A percentile compares a stretch with the other conserved stretches of the same genome.
phyloP scores from a whole-genome alignment of 768 basidiomycete species.

The Boletus rubroflammeus region DNA sequence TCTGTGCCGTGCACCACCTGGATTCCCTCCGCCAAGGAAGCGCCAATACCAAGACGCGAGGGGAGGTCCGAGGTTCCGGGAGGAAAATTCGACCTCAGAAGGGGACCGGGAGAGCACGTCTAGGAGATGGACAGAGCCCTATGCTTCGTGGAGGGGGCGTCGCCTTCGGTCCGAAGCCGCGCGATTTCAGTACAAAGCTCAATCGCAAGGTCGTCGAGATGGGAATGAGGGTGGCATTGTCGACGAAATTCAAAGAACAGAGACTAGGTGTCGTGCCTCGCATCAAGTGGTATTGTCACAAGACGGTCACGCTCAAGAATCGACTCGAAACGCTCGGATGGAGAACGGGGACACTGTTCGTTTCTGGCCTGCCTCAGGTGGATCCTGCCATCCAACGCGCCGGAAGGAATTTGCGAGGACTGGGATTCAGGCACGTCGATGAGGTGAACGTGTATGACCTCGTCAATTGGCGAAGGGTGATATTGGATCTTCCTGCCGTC shows the following conservation, averaged over 20 bases:
- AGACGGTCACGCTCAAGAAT: constrained; percentile 64
- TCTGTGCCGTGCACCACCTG: constrained; percentile 84
- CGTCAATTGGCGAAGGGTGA: constrained; percentile 76
- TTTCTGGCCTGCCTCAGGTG: constrained; percentile 58
- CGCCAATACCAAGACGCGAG: constrained; percentile 87
- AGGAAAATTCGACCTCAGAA: constrained; percentile 90
- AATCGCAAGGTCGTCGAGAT: constrained; percentile 91
- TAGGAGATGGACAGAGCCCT: constrained; percentile 85
- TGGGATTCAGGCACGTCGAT: constrained; percentile 59
- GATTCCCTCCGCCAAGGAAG: constrained; percentile 90
- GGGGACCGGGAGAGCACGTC: constrained; percentile 83
- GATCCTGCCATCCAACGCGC: constrained; percentile 57
- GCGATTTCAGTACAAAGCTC: constrained; percentile 88
- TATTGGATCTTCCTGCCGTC: constrained; percentile 82
- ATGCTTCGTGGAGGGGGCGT: constrained; percentile 90
- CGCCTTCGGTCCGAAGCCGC: constrained; percentile 86
- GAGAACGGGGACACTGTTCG: constrained; percentile 66
- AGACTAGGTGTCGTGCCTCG: constrained; percentile 71
- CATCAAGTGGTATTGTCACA: constrained; percentile 67
- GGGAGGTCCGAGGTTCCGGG: constrained; percentile 86
- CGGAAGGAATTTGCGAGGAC: constrained; percentile 66
- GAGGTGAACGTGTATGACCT: constrained; percentile 79
- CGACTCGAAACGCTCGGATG: constrained; percentile 64
- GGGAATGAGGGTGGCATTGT: constrained; percentile 89
- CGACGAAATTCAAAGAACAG: constrained; percentile 73